A percentile compares a stretch with the other conserved stretches of the same genome.
Conservation (phyloP, 768 basidiomycete species). For the Dioszegia aurantiaca region DNA sequence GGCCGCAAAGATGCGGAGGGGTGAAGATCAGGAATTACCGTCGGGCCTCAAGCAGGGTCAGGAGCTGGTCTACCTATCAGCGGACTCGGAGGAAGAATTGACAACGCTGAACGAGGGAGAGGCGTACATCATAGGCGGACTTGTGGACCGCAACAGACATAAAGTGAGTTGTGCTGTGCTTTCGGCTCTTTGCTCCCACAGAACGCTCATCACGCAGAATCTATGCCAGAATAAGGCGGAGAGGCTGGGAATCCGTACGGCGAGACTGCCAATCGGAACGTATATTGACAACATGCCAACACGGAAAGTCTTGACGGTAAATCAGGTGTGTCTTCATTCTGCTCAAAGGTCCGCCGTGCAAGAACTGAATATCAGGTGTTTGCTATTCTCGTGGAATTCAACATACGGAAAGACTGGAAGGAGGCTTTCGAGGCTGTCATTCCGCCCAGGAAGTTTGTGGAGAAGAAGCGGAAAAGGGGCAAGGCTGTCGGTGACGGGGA, state of each 20-base stretch:
- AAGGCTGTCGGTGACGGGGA: not conserved
- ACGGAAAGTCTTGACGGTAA: conserved; percentile 94
- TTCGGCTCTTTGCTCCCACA: too few species aligned
- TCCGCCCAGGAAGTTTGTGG: conserved; percentile 77
- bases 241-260: conserved; percentile 70
- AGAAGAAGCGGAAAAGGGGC: conserved; percentile 14
- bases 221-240: conserved; percentile 84
- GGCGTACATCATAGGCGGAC: conserved; percentile 91
- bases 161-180: too few species aligned
- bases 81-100: conserved; percentile 84
- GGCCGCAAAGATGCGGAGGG: not conserved
- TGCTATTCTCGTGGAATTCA: conserved; percentile 86
- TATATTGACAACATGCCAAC: conserved; percentile 79
- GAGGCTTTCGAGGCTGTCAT: conserved; percentile 82
- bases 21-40: not conserved
- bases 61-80: conserved; percentile 81
- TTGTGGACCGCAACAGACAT: conserved; percentile 93
- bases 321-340: conserved; percentile 61
- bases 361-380: conserved; percentile 58
- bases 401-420: conserved; percentile 81
- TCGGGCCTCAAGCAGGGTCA: conserved; percentile 1
- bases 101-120: conserved; percentile 76
- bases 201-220: conserved; percentile 59
- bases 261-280: conserved; percentile 89
- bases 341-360: not conserved